Evolutionary conservation across 768 basidiomycete genomes (phyloP), one percentile per base, ranked within the genome.

Genomic region (Leccinum broughii): DNA sequence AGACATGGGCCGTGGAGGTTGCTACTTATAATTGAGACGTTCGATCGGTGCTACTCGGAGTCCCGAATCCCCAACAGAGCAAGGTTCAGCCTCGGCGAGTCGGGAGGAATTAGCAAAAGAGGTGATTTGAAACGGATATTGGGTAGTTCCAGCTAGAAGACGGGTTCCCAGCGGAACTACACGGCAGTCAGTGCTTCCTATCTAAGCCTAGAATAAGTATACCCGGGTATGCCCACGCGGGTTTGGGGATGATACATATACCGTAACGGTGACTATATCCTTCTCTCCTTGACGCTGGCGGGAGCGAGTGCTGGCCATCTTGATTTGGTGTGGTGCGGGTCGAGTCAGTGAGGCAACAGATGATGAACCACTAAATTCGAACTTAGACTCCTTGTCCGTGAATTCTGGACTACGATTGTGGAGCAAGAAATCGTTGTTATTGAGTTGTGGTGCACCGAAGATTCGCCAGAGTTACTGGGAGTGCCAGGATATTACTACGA

Each of bases 381-480:
- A 77, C 15, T 63, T 71, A 2, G 73, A 70, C 46, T 67, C 62
- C 50, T 69, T 71, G 60, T 67, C 64, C 34, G 51, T 41, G 34
- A 57, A 59, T 26, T 65, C 62, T 39, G 55, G 56, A 11, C 24
- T 52, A 10, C 62, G 66, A 37, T 51, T 44, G 39, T 41, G 55
- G 48, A 61, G 55, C 41, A 58, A 57, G 35, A 66, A 61, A 35
- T 9, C 49, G 22, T 57, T 54, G n/a, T 49, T 50, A 51, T 44
- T 52, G 57, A 55, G 30, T 24, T 56, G 69, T 64, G 67, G 64
- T 8, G 54, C 37, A 28, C 50, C 13, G 58, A 59, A 54, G 66
- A 70, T 54, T 75, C 73, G 30, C 70, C 76, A 0, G 81, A 81
- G 51, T 76, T 64, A 8, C 72, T 74, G 22, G 86, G 86, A 51